Evolutionary conservation across 2,329 filamentous ascomycete genomes (phyloP).

Genomic region (Ophiostoma perfectum): DNA sequence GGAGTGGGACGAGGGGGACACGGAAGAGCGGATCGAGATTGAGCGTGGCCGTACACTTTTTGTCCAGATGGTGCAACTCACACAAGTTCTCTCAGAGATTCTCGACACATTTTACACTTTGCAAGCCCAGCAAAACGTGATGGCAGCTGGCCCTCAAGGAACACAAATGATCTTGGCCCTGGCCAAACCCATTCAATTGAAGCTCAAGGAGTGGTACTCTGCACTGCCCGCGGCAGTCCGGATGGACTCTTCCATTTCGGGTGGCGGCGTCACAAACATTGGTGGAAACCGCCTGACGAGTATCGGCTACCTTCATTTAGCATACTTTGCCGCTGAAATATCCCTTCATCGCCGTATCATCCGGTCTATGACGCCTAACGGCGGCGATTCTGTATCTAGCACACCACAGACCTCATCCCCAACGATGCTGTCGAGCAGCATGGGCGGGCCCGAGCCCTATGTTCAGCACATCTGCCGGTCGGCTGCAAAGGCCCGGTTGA

Average conservation of each 20-base stretch:
- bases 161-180: conserved; percentile 67
- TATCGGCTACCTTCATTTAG: conserved; percentile 77
- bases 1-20: conserved; percentile 57
- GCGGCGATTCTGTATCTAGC: conserved; percentile 36
- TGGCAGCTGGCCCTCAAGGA: conserved; percentile 61
- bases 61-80: conserved; percentile 68
- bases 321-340: conserved; percentile 91
- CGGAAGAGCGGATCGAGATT: conserved; percentile 58
- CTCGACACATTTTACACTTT: conserved; percentile 79
- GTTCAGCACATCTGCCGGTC: conserved; percentile 88
- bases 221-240: conserved; percentile 58
- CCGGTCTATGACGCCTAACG: conserved; percentile 59
- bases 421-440: conserved; percentile 26
- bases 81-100: conserved; percentile 71
- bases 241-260: conserved; percentile 57
- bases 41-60: conserved; percentile 67
- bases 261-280: conserved; percentile 34
- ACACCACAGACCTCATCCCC: conserved; percentile 26
- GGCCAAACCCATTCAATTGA: conserved; percentile 76
- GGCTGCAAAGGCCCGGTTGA: conserved; percentile 87
- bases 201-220: conserved; percentile 76
- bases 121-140: conserved; percentile 64
- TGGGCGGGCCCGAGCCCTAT: conserved; percentile 62
- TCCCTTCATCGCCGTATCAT: conserved; percentile 88
- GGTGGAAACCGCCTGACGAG: conserved; percentile 48